A percentile compares a stretch with the other conserved stretches of the same genome.
Evolutionary conservation across 805 yeast genomes (phyloP).

Genomic region (Lipomyces japonicus): DNA sequence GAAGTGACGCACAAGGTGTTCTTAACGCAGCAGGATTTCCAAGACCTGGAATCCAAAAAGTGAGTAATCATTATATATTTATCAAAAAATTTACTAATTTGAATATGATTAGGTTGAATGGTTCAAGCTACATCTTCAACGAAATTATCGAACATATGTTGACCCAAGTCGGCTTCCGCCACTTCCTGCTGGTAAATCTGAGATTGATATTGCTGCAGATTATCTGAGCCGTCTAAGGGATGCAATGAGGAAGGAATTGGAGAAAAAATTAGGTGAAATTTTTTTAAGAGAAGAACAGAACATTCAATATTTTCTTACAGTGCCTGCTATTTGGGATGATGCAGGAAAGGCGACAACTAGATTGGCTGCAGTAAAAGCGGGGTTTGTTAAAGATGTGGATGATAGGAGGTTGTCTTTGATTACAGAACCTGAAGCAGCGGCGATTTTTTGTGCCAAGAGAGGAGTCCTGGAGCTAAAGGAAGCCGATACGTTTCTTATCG

Average conservation of each 20-base stretch:
- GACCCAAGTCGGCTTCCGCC: background rate
- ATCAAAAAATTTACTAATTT: background rate
- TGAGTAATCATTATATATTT: background rate
- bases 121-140: slow-evolving; percentile 22
- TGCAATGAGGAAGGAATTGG: slow-evolving; percentile 7
- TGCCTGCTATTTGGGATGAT: slow-evolving; percentile 28
- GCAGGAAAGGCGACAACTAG: slow-evolving; percentile 22
- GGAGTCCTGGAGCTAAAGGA: slow-evolving; percentile 6
- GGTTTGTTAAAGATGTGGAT: slow-evolving; percentile 13
- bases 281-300: slow-evolving; percentile 6
- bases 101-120: slow-evolving; percentile 10
- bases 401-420: slow-evolving; percentile 16
- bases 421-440: slow-evolving; percentile 29
- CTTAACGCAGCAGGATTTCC: slow-evolving; percentile 4
- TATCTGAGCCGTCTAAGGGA: slow-evolving; percentile 10
- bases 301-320: slow-evolving; percentile 22
- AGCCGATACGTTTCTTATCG: slow-evolving; percentile 17
- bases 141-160: slow-evolving; percentile 3
- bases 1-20: slow-evolving; percentile 6
- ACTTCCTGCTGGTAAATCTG: slow-evolving; percentile 22
- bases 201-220: slow-evolving; percentile 19
- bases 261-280: slow-evolving; percentile 8
- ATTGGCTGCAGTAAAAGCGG: slow-evolving; percentile 24
- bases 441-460: slow-evolving; percentile 20
- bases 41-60: slow-evolving; percentile 15